Evolutionary conservation across 805 yeast species (phyloP), one percentile per base, ranked within the genome.

Genomic region (Deakozyma indianensis): DNA sequence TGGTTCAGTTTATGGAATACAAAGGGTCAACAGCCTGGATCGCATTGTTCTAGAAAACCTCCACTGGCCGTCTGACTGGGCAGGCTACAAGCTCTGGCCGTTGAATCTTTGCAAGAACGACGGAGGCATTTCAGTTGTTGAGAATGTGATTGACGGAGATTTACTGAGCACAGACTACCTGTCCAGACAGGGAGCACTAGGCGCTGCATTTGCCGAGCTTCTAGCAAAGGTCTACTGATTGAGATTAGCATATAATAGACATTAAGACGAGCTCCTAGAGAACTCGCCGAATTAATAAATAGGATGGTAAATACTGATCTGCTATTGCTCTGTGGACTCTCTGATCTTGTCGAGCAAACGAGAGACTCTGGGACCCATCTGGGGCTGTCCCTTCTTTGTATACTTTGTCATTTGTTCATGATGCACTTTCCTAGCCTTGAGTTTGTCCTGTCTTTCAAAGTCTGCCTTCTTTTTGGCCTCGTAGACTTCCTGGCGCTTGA

Each of bases 351-450:
- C 92, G 43, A 88, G 68, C 41, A 88, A 66, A 53, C 77, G 75
- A 46, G 77, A 80, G 47, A 88, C 84, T 61, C 94, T 75, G 15
- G 95, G 94, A 0, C 86, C 95, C 90, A 88, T 84, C 41, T 75
- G 63, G 2, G 96, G 96, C 60, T 88, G 97, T 0, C 97, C 97
- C 2, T 66, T 58, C 54, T 69, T 69, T 1, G 95, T 88, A 50
- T 68, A 78, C 47, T 71, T 68, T 5, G 69, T 64, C 44, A 79
- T 53, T 21, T 55, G 61, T 48, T 72, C 68, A 23, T 71, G 66
- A 52, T 71, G 73, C 27, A 54, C 65, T 57, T 66, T 73, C 54
- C 73, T 63, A 56, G 66, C 64, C 32, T 59, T 58, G 38, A 23
- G 43, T 38, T 46, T 43, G 25, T 52, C 52, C n/a, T 56, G 66